These are phyloP conservation scores for Akanthomyces muscarius DNA, from an alignment of 2,329 filamentous ascomycete species.

Conservation along the genomic window DNA sequence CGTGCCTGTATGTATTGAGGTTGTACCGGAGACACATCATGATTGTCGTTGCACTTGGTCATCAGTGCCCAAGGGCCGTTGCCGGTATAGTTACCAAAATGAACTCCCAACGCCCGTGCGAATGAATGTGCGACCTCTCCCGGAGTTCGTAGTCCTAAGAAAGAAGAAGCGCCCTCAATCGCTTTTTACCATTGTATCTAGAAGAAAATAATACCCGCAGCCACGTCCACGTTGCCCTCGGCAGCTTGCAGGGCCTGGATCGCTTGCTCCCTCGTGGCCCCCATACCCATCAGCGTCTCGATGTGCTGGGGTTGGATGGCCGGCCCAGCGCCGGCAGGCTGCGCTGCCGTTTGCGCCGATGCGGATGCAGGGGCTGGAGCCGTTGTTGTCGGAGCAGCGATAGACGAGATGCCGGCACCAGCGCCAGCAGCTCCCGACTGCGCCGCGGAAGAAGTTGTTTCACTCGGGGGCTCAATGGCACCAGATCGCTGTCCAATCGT, in stretches of 20 bases:
- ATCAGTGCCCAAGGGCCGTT: background rate
- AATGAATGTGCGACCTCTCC: background rate
- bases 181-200: slow-evolving; percentile 16
- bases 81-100: background rate
- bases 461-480: slow-evolving; percentile 50
- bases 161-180: background rate
- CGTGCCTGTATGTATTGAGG: background rate
- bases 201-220: slow-evolving; percentile 72
- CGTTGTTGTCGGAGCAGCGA: slow-evolving; percentile 6
- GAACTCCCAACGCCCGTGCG: slow-evolving; percentile 4
- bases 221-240: slow-evolving; percentile 80
- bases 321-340: slow-evolving; percentile 25
- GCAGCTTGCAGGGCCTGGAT: slow-evolving; percentile 77
- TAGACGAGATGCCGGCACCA: slow-evolving; percentile 12
- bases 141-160: background rate
- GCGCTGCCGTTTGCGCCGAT: slow-evolving; percentile 25
- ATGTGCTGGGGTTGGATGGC: slow-evolving; percentile 61
- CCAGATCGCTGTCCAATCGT: slow-evolving; percentile 81
- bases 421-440: slow-evolving; percentile 24
- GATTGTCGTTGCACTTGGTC: background rate
- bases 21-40: background rate
- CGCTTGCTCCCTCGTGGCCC: slow-evolving; percentile 72
- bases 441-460: slow-evolving; percentile 24
- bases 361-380: slow-evolving; percentile 12
- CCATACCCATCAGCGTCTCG: slow-evolving; percentile 70